A percentile compares a stretch with the other conserved stretches of the same genome.
These are phyloP conservation scores for Penicillium lagena DNA, from an alignment of 495 filamentous ascomycete species.

Conservation along the genomic window DNA sequence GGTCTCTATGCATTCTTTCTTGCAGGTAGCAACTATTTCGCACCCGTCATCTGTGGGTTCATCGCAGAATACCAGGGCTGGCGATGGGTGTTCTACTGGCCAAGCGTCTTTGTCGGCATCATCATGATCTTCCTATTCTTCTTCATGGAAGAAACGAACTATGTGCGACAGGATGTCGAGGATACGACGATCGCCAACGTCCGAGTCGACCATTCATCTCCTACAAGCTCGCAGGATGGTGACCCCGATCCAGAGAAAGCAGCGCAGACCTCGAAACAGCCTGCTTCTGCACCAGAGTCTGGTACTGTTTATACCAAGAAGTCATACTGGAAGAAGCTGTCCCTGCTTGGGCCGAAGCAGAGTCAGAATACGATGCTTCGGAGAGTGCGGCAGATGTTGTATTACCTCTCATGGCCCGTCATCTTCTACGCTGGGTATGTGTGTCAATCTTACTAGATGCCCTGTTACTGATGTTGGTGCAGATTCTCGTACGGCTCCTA, in stretches of 20 bases:
- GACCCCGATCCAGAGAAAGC: constrained; percentile 17
- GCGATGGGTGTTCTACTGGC: constrained; percentile 61
- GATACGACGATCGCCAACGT: constrained; percentile 5
- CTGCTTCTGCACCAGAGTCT: constrained; percentile 7
- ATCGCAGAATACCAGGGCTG: constrained; percentile 59
- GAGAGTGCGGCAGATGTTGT: constrained; percentile 29
- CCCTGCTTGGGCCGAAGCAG: constrained; percentile 39
- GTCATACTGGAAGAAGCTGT: constrained; percentile 49
- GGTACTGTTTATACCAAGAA: constrained; percentile 26
- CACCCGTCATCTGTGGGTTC: constrained; percentile 60
- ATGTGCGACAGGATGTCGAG: constrained; percentile 28
- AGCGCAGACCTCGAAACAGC: constrained; percentile 1
- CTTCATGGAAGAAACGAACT: constrained; percentile 68
- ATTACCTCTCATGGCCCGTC: constrained; percentile 51
- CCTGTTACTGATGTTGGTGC: constrained; percentile 1
- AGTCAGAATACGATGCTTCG: constrained; percentile 47
- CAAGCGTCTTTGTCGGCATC: constrained; percentile 52
- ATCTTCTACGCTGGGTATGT: constrained; percentile 55
- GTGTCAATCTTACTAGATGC: background rate
- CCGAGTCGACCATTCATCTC: constrained; percentile 1
- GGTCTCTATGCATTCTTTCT: constrained; percentile 58
- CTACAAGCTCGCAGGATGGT: constrained; percentile 4
- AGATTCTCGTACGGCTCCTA: constrained; percentile 58
- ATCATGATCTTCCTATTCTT: constrained; percentile 56
- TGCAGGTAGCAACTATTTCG: constrained; percentile 59